Base-by-base conservation (phyloP, 2,329 filamentous ascomycete genomes). In the Cyanodermella asteris region DNA sequence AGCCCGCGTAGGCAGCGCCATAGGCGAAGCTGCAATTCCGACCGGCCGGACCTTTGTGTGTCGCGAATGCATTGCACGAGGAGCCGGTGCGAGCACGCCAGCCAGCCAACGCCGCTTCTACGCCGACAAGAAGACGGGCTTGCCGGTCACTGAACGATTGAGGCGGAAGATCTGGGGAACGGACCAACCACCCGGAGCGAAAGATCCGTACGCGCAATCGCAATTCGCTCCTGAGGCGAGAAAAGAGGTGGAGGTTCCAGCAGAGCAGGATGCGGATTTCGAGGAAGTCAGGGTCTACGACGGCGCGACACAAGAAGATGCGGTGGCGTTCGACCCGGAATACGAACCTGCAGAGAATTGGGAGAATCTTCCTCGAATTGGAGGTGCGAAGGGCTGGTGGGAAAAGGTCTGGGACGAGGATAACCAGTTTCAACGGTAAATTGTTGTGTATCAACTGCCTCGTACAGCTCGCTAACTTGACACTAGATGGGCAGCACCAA, bases 301-400 rank as follows among this genome's bases (percentile, higher is more conserved):
- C 31, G 35, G 34, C 26, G 31, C 32, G 14, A 29, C 27, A 13
- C 28, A 33, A 11, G 29, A 19, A n/a, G 31, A 26, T 13, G 20
- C 28, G 29, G 32, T 29, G 8, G 19, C 14, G 15, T 23, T 31
- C 22, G 25, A 20, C 13, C 27, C 32, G 10, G 36, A 37, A 23
- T 65, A 65, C 41, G 38, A 47, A 25, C 49, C 49, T 11, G 54
- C 61, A 14, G 41, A 40, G 17, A 55, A 46, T 4, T 64, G 60
- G 57, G 46, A 61, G 26, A 58, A 56, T 1, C 41, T 73, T 30
- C 51, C 60, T 34, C 47, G 45, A 24, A 50, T 72, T 17, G 69
- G 69, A 18, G 47, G 48, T 5, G 52, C 55, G 30, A 38, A 54
- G 23, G 48, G 45, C 20, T 43, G 39, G 29, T 56, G 49, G 49